Percentiles rank a stretch among this genome's conserved stretches.
Conservation (phyloP, 1,284 basidiomycete genomes). For the Trichosporon ovoides region DNA sequence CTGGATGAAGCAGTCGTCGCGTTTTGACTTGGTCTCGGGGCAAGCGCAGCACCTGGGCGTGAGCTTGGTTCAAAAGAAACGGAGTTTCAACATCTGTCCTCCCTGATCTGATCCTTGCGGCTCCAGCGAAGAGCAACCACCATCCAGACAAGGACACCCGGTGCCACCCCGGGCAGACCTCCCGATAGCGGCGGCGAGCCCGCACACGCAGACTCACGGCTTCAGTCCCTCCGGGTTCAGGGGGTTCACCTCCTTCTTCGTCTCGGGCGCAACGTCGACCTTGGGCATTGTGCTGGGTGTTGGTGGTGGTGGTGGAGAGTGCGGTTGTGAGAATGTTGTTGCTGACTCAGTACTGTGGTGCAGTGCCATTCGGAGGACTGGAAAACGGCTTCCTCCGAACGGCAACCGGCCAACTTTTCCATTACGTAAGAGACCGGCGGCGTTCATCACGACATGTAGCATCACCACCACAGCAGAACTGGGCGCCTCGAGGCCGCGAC, state of each 20-base stretch:
- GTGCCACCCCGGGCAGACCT: too few species aligned
- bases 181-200: too few species aligned
- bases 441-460: constrained; percentile 1
- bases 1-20: constrained; percentile 90
- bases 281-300: neutral
- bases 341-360: neutral
- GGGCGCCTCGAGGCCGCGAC: too few species aligned
- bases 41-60: constrained; percentile 78
- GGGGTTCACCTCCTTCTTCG: constrained; percentile 55
- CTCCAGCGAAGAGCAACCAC: too few species aligned
- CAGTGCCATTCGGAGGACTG: neutral
- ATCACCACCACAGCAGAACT: neutral
- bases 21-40: constrained; percentile 80
- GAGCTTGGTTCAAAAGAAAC: neutral
- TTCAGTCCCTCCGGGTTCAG: constrained; percentile 86
- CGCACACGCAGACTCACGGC: constrained; percentile 59
- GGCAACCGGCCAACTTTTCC: neutral
- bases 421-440: neutral
- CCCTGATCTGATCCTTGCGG: too few species aligned
- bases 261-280: constrained; percentile 4
- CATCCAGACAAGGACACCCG: too few species aligned
- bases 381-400: constrained; percentile 4
- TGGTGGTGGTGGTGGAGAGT: neutral
- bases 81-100: too few species aligned
- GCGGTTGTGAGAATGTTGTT: neutral